phyloP scores from a whole-genome alignment of 2,329 filamentous ascomycete species.

The Fusarium temperatum region DNA sequence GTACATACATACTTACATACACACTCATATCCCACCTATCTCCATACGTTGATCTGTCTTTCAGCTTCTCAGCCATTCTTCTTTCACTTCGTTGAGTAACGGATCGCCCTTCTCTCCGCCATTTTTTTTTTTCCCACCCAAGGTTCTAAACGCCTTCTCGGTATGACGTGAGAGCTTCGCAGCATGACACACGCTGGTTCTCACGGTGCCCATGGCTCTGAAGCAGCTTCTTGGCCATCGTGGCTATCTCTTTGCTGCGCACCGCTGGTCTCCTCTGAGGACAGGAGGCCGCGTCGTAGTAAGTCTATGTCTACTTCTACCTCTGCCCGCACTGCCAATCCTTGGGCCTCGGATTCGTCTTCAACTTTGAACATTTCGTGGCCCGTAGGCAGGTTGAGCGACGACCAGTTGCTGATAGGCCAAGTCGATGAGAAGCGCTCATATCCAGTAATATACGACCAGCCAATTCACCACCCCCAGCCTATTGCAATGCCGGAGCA shows the following conservation, averaged over 20 bases:
- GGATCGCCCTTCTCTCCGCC: slow-evolving; percentile 13
- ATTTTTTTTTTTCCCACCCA: slow-evolving; percentile 11
- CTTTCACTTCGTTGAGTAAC: slow-evolving; percentile 10
- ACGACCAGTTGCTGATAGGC: slow-evolving; percentile 44
- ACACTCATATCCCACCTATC: slow-evolving; percentile 19
- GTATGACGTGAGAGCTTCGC: slow-evolving; percentile 41
- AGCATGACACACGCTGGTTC: slow-evolving; percentile 55
- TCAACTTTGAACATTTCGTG: slow-evolving; percentile 38
- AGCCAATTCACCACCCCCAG: slow-evolving; percentile 42
- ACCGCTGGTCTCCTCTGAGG: slow-evolving; percentile 50
- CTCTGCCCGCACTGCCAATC: slow-evolving; percentile 26
- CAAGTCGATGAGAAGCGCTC: slow-evolving; percentile 46
- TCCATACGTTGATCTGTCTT: slow-evolving; percentile 15
- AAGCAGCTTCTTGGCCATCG: slow-evolving; percentile 52
- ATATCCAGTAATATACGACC: slow-evolving; percentile 41
- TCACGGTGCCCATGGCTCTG: slow-evolving; percentile 54
- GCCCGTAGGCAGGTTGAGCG: slow-evolving; percentile 41
- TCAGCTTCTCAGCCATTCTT: slow-evolving; percentile 6
- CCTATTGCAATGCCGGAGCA: slow-evolving; percentile 41
- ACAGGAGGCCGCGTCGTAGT: slow-evolving; percentile 53
- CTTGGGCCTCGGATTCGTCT: slow-evolving; percentile 34
- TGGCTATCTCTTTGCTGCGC: slow-evolving; percentile 60
- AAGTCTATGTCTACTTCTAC: slow-evolving; percentile 45
- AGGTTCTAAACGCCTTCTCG: slow-evolving; percentile 27
- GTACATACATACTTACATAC: slow-evolving; percentile 30